A percentile compares a stretch with the other conserved stretches of the same genome.
These are phyloP conservation scores for Xylaria curta DNA, from an alignment of 495 filamentous ascomycete species.

Conservation along the genomic window DNA sequence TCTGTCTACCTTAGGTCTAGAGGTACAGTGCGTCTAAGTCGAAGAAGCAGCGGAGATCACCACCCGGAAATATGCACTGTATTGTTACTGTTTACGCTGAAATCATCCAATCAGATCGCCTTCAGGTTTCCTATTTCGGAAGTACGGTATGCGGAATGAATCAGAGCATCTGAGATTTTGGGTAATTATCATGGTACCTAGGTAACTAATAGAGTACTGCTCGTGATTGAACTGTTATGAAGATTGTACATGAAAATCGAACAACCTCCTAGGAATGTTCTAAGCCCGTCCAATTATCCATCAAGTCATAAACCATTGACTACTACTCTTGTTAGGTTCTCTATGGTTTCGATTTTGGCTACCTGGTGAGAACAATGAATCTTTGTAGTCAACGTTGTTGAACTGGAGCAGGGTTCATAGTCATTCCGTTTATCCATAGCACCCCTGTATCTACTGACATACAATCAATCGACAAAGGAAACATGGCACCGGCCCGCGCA, in stretches of 20 bases:
- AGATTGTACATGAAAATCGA: background rate
- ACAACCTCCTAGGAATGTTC: background rate
- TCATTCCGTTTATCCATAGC: background rate
- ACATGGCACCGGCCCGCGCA: background rate
- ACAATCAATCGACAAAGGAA: background rate
- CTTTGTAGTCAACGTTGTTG: background rate
- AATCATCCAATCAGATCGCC: constrained; percentile 3
- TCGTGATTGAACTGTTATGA: background rate
- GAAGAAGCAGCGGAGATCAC: background rate
- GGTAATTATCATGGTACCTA: background rate
- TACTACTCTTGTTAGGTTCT: background rate
- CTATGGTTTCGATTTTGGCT: background rate
- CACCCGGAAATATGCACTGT: background rate
- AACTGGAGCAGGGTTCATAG: background rate
- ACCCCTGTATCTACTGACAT: background rate
- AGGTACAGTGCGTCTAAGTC: constrained; percentile 15
- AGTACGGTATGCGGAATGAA: background rate
- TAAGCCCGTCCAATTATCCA: background rate
- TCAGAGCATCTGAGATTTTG: background rate
- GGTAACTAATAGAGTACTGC: background rate
- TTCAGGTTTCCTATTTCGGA: constrained; percentile 15
- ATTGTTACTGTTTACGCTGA: background rate
- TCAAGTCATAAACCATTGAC: background rate
- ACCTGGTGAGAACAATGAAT: background rate
- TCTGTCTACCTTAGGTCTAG: background rate